phyloP scores from a whole-genome alignment of 2,329 filamentous ascomycete genomes.

The Chaetomiaceae sp. region DNA sequence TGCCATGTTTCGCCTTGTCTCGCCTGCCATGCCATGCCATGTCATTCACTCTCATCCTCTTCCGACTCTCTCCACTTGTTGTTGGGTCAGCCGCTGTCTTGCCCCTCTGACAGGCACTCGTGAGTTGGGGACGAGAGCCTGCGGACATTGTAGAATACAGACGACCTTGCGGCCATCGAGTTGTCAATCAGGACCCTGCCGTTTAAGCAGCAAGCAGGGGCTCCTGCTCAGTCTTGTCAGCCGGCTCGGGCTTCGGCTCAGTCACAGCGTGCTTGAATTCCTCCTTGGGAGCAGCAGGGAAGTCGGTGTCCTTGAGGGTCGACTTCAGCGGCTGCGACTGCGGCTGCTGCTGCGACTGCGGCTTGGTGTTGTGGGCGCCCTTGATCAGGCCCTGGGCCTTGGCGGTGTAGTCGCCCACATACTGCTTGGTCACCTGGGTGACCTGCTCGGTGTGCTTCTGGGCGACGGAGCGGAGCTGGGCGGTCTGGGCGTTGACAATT shows the following conservation, averaged over 20 bases:
- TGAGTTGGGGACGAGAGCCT: not conserved
- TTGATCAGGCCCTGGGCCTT: constrained; percentile 63
- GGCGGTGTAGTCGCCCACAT: constrained; percentile 62
- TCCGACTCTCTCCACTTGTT: not conserved
- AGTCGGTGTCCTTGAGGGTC: constrained; percentile 42
- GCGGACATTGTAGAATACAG: not conserved
- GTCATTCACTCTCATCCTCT: not conserved
- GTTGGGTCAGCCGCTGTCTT: not conserved
- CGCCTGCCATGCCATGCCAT: not conserved
- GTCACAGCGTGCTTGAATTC: constrained; percentile 30
- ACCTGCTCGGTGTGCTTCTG: constrained; percentile 61
- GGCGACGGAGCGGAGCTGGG: constrained; percentile 57
- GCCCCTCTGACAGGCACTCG: not conserved
- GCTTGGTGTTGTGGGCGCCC: constrained; percentile 31
- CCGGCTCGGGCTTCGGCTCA: constrained; percentile 1
- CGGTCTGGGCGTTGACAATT: constrained; percentile 57
- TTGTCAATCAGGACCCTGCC: not conserved
- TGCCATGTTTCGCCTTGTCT: not conserved
- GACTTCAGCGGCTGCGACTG: constrained; percentile 26
- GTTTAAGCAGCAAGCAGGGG: constrained; percentile 4
- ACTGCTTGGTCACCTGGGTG: constrained; percentile 61
- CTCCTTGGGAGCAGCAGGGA: constrained; percentile 42
- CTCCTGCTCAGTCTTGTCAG: not conserved
- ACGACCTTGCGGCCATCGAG: not conserved
- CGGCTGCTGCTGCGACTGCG: constrained; percentile 23